Conservation (phyloP, 2,329 filamentous ascomycete genomes). For the Fusarium duplospermum region DNA sequence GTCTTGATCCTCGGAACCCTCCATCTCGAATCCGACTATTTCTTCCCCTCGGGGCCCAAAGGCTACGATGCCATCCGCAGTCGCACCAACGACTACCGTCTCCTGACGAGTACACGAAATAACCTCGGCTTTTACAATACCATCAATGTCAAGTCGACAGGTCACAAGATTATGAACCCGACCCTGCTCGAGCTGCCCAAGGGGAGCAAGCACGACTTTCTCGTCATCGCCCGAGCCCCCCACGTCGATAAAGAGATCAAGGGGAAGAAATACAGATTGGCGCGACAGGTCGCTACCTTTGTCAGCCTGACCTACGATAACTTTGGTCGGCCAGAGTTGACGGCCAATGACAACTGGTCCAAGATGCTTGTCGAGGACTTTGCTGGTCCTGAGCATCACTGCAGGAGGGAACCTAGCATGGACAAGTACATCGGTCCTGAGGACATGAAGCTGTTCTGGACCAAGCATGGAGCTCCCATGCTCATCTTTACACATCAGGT, state of each 20-base stretch:
- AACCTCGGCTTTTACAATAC: constrained; percentile 37
- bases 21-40: constrained; percentile 6
- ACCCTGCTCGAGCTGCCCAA: constrained; percentile 36
- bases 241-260: constrained; percentile 36
- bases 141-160: constrained; percentile 37
- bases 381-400: constrained; percentile 37
- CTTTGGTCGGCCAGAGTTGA: constrained; percentile 36
- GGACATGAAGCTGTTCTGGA: constrained; percentile 42
- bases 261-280: constrained; percentile 35
- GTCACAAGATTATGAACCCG: constrained; percentile 40
- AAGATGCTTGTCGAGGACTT: constrained; percentile 38
- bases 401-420: constrained; percentile 36
- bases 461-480: constrained; percentile 35
- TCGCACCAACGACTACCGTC: constrained; percentile 34
- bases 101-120: constrained; percentile 33
- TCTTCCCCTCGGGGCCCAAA: not conserved
- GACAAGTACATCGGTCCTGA: constrained; percentile 41
- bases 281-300: constrained; percentile 36
- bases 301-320: constrained; percentile 33
- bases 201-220: constrained; percentile 37
- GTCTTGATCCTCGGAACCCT: constrained; percentile 20
- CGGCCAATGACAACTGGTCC: constrained; percentile 30
- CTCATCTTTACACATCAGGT: constrained; percentile 41
- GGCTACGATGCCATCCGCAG: constrained; percentile 36
- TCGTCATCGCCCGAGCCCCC: constrained; percentile 35